Evolutionary conservation across 768 basidiomycete species (phyloP).

Genomic region (Tricholoma flavovirens): DNA sequence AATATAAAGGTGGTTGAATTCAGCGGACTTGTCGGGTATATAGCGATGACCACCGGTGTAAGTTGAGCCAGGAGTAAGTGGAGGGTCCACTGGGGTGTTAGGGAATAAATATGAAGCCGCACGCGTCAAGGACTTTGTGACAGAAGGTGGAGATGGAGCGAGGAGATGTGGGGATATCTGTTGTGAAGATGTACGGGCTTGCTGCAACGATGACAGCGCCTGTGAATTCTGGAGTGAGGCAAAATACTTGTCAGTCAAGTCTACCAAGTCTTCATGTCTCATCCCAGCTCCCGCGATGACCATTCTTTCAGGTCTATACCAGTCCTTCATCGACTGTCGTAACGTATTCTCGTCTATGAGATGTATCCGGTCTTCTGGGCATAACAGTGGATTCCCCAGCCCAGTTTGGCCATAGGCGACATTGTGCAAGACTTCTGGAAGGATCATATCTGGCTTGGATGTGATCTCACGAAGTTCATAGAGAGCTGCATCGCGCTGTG

Average conservation of each 20-base stretch:
- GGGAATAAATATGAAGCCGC: constrained; percentile 74
- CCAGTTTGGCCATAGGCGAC: constrained; percentile 76
- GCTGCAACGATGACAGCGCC: constrained; percentile 17
- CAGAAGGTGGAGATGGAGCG: constrained; percentile 43
- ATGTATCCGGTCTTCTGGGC: constrained; percentile 78
- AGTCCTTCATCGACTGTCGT: constrained; percentile 59
- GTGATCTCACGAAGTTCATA: constrained; percentile 89
- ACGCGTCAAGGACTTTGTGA: constrained; percentile 66
- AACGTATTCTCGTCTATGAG: constrained; percentile 58
- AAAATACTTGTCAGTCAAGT: constrained; percentile 80
- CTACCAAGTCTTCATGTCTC: constrained; percentile 83
- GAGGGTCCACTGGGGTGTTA: constrained; percentile 23
- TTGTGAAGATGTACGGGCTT: constrained; percentile 23
- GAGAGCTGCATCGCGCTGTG: constrained; percentile 78
- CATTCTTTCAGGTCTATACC: constrained; percentile 94
- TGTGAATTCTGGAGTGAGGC: constrained; percentile 50
- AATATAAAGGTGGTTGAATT: constrained; percentile 92
- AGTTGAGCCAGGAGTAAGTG: constrained; percentile 36
- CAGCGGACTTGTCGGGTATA: constrained; percentile 51
- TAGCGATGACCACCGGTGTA: constrained; percentile 86
- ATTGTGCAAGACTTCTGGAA: constrained; percentile 85
- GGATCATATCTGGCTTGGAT: constrained; percentile 86
- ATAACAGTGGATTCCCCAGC: constrained; percentile 87
- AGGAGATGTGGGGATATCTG: constrained; percentile 54
- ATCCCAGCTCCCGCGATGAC: constrained; percentile 94